Evolutionary conservation across 78 protist species (phyloP), one percentile per base, ranked within the genome.

Genomic region (Capsaspora owczarzaki): DNA sequence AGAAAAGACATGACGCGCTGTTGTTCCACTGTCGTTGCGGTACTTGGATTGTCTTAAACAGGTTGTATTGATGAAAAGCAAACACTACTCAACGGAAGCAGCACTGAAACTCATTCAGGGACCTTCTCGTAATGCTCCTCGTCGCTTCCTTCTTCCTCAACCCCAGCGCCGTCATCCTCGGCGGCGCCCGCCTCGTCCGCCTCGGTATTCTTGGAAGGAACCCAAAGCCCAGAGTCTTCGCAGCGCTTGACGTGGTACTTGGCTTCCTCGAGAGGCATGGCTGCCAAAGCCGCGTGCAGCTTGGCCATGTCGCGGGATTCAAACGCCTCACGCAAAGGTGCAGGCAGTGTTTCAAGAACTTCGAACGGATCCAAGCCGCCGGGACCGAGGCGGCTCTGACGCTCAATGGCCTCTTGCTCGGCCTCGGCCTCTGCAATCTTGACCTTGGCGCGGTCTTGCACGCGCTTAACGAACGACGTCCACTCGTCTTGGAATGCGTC

Each of bases 301-400:
- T n/a, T 53, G 27, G 51, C 74, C 22, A 77, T 74, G 72, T 68
- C 72, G 4, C 76, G 69, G 35, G 35, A 8, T 29, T 60, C 74
- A 61, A 81, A 74, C 41, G 69, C 72, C 31, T 77, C 79, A 2
- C 47, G 76, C 78, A 84, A 6, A 14, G 3, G 44, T 35, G 20
- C 23, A 41, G 87, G 87, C 61, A 84, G 78, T 12, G 61, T 5
- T 40, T 84, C 82, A 4, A 78, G 43, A 29, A 84, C 87, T 63
- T 84, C 87, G 56, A 41, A 33, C 27, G 87, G 87, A 44, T 84
- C 83, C 27, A 84, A 79, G 6, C 87, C 87, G 20, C 87, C 87
- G 20, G 87, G 87, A 0, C 77, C 87, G 19, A 82, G n/a, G 19
- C 81, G 83, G 75, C 78, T 22, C 20, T 80, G 43, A 35, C 42